Evolutionary conservation across 1,139 yeast genomes (phyloP).

Genomic region (Candida frijolesensis): DNA sequence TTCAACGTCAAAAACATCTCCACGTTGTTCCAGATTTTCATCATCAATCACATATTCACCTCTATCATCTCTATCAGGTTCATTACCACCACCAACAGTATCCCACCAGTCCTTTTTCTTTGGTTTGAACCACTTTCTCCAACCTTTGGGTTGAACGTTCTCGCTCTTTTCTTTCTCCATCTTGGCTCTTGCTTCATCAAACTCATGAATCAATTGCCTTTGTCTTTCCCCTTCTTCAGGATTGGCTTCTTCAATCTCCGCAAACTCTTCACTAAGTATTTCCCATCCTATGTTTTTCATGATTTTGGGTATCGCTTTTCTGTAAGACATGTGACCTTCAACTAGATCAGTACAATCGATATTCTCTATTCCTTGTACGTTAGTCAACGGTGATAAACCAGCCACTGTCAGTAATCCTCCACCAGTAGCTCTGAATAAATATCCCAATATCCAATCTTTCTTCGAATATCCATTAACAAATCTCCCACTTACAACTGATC

Average conservation of each 20-base stretch:
- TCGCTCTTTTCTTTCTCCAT: conserved; percentile 41
- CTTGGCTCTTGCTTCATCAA: conserved; percentile 79
- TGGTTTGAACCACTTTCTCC: conserved; percentile 73
- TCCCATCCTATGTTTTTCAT: conserved; percentile 74
- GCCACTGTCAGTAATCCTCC: conserved; percentile 92
- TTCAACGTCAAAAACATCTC: conserved; percentile 46
- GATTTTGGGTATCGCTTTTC: conserved; percentile 87
- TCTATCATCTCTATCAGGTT: conserved; percentile 16
- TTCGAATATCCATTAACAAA: conserved; percentile 89
- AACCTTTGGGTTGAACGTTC: conserved; percentile 38
- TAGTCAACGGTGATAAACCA: conserved; percentile 79
- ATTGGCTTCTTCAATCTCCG: conserved; percentile 95
- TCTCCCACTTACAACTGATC: conserved; percentile 87
- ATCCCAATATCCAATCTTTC: conserved; percentile 96
- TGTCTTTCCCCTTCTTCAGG: conserved; percentile 84
- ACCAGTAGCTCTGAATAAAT: conserved; percentile 90
- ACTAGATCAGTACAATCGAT: conserved; percentile 84
- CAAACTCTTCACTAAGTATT: conserved; percentile 85
- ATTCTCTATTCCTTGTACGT: conserved; percentile 70
- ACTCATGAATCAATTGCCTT: conserved; percentile 76
- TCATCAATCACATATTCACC: conserved; percentile 12
- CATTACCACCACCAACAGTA: conserved; percentile 49
- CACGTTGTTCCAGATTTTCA: conserved; percentile 15
- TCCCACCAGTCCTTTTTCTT: conserved; percentile 91
- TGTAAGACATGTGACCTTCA: conserved; percentile 96